These are phyloP conservation scores for Hemileccinum impolitum DNA, from an alignment of 768 basidiomycete genomes.

Conservation along the genomic window DNA sequence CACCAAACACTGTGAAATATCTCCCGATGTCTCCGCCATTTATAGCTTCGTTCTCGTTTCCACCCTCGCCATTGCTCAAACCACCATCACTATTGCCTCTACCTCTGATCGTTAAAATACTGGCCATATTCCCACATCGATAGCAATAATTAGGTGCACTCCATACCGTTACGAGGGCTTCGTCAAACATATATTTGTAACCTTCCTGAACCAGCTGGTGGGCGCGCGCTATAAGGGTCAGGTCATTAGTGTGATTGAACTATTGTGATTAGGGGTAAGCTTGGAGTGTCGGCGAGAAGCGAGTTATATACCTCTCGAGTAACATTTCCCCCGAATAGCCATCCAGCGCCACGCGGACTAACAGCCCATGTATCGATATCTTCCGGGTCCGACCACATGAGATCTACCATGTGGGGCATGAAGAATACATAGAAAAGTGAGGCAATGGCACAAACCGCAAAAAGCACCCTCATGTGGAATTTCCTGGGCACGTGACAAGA, in stretches of 20 bases:
- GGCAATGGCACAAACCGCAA: conserved; percentile 55
- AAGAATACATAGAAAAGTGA: not conserved
- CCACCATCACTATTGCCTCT: conserved; percentile 37
- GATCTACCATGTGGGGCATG: conserved; percentile 45
- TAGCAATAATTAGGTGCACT: conserved; percentile 88
- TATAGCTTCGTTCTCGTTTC: not conserved
- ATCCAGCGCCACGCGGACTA: conserved; percentile 93
- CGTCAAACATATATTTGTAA: conserved; percentile 96
- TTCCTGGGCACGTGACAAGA: conserved; percentile 92
- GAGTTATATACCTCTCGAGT: conserved; percentile 64
- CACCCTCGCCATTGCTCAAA: conserved; percentile 7
- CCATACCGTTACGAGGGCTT: conserved; percentile 90
- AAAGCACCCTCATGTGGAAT: conserved; percentile 99
- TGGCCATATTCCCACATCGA: conserved; percentile 86
- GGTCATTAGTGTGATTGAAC: conserved; percentile 92
- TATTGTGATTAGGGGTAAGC: conserved; percentile 28
- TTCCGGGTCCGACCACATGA: conserved; percentile 99
- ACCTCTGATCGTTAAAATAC: conserved; percentile 81
- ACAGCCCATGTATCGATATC: conserved; percentile 96
- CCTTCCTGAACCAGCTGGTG: conserved; percentile 97
- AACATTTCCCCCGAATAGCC: conserved; percentile 86
- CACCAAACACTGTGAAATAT: conserved; percentile 79
- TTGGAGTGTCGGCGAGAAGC: not conserved
- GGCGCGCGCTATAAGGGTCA: conserved; percentile 87
- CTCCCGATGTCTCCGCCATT: conserved; percentile 33